phyloP scores from a whole-genome alignment of 2,329 filamentous ascomycete genomes.

The Arthrobotrys musiformis region DNA sequence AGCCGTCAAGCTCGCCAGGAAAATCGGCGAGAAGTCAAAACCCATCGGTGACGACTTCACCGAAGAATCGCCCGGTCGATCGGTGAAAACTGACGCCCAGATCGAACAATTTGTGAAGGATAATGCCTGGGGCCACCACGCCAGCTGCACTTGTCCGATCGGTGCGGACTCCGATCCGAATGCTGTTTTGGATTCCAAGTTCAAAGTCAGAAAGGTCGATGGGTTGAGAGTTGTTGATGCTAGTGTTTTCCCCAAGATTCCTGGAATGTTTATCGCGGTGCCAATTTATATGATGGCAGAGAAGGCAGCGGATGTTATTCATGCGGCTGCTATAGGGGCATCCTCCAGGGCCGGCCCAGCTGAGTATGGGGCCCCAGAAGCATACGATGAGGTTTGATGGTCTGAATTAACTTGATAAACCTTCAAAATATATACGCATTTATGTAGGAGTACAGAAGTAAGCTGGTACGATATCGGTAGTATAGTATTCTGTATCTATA shows the following conservation, averaged over 20 bases:
- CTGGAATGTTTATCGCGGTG: slow-evolving; percentile 64
- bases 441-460: too few species aligned
- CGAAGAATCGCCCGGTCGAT: slow-evolving; percentile 18
- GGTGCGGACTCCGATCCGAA: slow-evolving; percentile 68
- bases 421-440: too few species aligned
- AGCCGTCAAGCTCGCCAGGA: slow-evolving; percentile 68
- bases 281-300: slow-evolving; percentile 70
- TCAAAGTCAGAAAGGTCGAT: slow-evolving; percentile 69
- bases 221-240: slow-evolving; percentile 73
- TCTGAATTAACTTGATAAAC: too few species aligned
- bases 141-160: slow-evolving; percentile 69
- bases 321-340: slow-evolving; percentile 13
- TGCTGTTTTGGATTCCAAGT: slow-evolving; percentile 69
- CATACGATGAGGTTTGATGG: too few species aligned
- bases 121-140: slow-evolving; percentile 70
- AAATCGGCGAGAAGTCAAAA: slow-evolving; percentile 60
- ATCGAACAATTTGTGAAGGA: slow-evolving; percentile 65
- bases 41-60: slow-evolving; percentile 11
- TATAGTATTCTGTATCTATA: too few species aligned
- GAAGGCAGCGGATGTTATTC: slow-evolving; percentile 72
- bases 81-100: background rate
- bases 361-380: background rate
- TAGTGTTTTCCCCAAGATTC: slow-evolving; percentile 69
- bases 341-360: background rate
- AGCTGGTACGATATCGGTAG: too few species aligned